Base-by-base conservation (phyloP, 805 yeast genomes). In the Metschnikowia orientalis region DNA sequence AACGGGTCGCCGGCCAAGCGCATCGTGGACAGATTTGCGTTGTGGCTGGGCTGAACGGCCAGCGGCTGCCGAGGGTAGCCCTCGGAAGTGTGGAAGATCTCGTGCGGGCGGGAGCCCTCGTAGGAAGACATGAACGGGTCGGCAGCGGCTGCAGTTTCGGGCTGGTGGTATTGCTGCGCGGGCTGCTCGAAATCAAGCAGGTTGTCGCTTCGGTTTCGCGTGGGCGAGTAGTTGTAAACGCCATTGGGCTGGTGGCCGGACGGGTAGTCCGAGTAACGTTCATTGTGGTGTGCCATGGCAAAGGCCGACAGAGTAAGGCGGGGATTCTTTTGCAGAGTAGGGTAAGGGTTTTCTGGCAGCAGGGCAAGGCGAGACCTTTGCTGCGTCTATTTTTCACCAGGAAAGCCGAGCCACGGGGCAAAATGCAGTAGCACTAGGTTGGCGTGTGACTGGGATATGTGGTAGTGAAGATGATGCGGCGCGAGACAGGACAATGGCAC, bases 1-100 rank as follows among this genome's bases (percentile, higher is more conserved):
- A 45, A 47, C 50, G 62, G 57, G 7, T 47, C 48, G 13, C 25
- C 23, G 11, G 24, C 29, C 9, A 36, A 32, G 11, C 32, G 26
- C 32, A 29, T 25, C 5, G 20, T 18, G 8, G 21, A 18, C 16
- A 16, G 23, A 13, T 19, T 14, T 4, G 32, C 19, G 24, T 42
- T 34, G 12, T 40, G 42, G 4, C 21, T 22, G 4, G 42, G 37
- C 19, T 35, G 28, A 14, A 31, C 40, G 15, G 32, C 29, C n/a
- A 34, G 34, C 3, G 40, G 40, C 18, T 23, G 24, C 9, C 10
- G 26, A 21, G 35, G 32, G 18, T 32, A 32, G 3, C 23, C 28
- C 16, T 31, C 39, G 29, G 21, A 16, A 8, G 47, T 26, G 32
- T 22, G 27, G 28, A 44, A 42, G n/a, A 42, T 44, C 5, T 45